A percentile compares a stretch with the other conserved stretches of the same genome.
Evolutionary conservation across 1,284 basidiomycete genomes (phyloP).

Genomic region (Moniliella sp.): DNA sequence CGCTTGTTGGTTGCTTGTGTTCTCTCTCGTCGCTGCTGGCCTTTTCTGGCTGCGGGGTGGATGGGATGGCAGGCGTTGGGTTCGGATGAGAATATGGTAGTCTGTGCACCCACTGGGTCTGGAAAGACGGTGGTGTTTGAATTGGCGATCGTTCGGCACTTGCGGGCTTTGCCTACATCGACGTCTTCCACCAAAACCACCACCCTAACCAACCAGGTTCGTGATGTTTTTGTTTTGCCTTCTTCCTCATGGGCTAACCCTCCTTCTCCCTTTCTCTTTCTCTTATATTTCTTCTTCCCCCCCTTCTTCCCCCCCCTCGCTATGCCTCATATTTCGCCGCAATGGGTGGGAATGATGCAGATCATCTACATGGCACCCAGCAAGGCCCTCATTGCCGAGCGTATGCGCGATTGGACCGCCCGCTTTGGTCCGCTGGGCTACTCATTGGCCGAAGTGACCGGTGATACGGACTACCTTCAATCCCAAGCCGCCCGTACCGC

Average conservation of each 20-base stretch:
- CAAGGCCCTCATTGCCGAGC: conserved; percentile 61
- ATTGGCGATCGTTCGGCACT: conserved; percentile 47
- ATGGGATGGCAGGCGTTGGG: conserved; percentile 43
- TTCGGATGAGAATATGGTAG: conserved; percentile 53
- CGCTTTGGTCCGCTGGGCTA: conserved; percentile 53
- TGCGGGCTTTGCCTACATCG: too few relatives aligned
- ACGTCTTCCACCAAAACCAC: too few relatives aligned
- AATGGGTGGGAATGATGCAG: too few relatives aligned
- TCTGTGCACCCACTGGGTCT: conserved; percentile 21
- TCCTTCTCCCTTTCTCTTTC: too few relatives aligned
- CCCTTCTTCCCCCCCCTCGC: too few relatives aligned
- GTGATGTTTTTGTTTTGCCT: too few relatives aligned
- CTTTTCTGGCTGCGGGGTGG: conserved; percentile 1
- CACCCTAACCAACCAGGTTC: too few relatives aligned
- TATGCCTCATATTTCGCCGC: too few relatives aligned
- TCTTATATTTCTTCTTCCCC: too few relatives aligned
- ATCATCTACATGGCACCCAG: conserved; percentile 86
- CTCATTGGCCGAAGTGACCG: conserved; percentile 61
- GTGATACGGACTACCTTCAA: conserved; percentile 1
- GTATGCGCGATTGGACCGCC: conserved; percentile 56
- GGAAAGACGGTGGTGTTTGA: conserved; percentile 54
- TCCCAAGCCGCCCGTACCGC: conserved; percentile 1
- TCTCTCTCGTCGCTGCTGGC: background rate
- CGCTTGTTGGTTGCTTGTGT: background rate
- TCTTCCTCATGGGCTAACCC: too few relatives aligned